Evolutionary conservation across 2,329 filamentous ascomycete genomes (phyloP).

Genomic region (Fusarium subtropicale): DNA sequence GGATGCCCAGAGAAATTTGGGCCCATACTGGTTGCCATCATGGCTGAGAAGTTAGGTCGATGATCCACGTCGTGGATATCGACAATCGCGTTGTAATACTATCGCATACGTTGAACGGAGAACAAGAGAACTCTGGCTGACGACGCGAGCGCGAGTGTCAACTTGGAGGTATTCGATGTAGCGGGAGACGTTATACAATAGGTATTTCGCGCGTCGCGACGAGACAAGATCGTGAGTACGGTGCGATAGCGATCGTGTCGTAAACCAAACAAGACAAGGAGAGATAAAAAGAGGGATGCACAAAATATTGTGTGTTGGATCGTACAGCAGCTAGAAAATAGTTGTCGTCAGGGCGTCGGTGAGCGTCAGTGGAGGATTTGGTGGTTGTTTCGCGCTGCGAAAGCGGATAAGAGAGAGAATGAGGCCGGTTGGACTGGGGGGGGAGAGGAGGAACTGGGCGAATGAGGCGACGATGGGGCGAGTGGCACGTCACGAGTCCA

Average conservation of each 20-base stretch:
- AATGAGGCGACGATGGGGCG: conserved; percentile 47
- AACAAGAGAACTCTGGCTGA: conserved; percentile 17
- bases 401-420: conserved; percentile 40
- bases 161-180: conserved; percentile 32
- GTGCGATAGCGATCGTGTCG: conserved; percentile 41
- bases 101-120: conserved; percentile 54
- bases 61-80: conserved; percentile 71
- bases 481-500: conserved; percentile 46
- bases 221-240: conserved; percentile 37
- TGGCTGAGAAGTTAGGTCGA: conserved; percentile 60
- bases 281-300: conserved; percentile 7
- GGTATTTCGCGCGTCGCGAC: conserved; percentile 49
- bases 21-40: conserved; percentile 76
- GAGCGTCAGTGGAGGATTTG: conserved; percentile 30
- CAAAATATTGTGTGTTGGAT: conserved; percentile 26
- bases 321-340: conserved; percentile 32
- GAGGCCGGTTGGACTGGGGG: conserved; percentile 34
- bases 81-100: conserved; percentile 59
- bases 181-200: conserved; percentile 29
- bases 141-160: conserved; percentile 37
- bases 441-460: conserved; percentile 34
- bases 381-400: conserved; percentile 48
- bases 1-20: conserved; percentile 75
- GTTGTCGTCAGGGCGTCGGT: conserved; percentile 47
- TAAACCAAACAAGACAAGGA: conserved; percentile 26